Base-by-base conservation (phyloP, 371 early-diverging fungal genomes). In the Chytridium lagenaria region DNA sequence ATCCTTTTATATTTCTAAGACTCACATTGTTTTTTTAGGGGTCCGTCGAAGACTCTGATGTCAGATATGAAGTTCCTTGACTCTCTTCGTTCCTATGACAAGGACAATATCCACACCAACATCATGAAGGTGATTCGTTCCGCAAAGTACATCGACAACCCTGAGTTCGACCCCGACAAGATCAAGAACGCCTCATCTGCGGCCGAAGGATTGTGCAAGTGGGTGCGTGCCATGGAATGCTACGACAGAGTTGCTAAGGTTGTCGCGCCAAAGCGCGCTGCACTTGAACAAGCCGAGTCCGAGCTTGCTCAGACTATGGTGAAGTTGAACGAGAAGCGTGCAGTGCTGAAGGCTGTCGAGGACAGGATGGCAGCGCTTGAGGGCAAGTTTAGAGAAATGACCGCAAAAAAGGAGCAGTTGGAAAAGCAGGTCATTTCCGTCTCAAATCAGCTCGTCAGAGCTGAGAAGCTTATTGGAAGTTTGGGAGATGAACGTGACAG, bases 111-210 rank as follows among this genome's bases (percentile, higher is more conserved):
- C 33, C 51, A 75, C 33, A 70, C 75, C 50, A 73, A 68, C 52
- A 85, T 86, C 66, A 86, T 86, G 87, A 86, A 86, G 69, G 74
- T 77, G n/a, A 86, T 86, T 49, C 74, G 87, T 1, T 69, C 79
- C 16, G 12, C 66, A 3, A 85, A 85, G 63, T 86, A 85, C 72
- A 85, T 84, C 70, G 85, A 85, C 31, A 83, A 86, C 59, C 87
- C 87, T 0, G 87, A 86, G 68, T 86, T 86, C 69, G 84, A 84
- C 66, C 87, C 87, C 12, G 87, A 86, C 15, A 84, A 84, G 70
- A 79, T 86, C 39, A 82, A 82, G 65, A 84, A 77, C 49, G 87
- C 87, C 0, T 86, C 87, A 0, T 86, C 87, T 1, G 87, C 87
- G 0, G 87, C 87, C 16, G 87, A 86, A 69, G 87, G 87, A 15